Evolutionary conservation across 208 protist genomes (phyloP).

Genomic region (Trichomonas tenax): DNA sequence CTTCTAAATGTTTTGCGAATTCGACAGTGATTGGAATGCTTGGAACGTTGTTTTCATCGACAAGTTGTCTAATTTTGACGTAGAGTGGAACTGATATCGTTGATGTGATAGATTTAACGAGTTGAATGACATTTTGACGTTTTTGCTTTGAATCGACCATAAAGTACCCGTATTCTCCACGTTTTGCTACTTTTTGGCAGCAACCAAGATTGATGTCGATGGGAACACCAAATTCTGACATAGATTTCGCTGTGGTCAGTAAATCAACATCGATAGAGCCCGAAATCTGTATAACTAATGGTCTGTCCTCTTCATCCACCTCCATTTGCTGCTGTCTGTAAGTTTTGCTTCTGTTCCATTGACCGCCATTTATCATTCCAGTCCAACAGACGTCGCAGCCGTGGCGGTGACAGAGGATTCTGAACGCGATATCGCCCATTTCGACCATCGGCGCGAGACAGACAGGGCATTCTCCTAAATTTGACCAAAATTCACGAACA

Average conservation of each 20-base stretch:
- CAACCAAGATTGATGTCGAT: background rate
- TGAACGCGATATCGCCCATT: background rate
- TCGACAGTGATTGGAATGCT: background rate
- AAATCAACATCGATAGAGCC: background rate
- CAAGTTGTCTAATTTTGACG: background rate
- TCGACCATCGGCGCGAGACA: constrained; percentile 1
- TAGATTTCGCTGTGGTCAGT: background rate
- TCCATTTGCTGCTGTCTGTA: background rate
- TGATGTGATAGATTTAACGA: background rate
- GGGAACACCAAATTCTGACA: background rate
- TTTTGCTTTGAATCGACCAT: background rate
- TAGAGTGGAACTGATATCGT: background rate
- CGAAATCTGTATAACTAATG: background rate
- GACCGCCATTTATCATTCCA: background rate
- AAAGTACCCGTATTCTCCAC: background rate
- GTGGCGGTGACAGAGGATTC: background rate
- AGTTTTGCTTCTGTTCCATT: constrained; percentile 11
- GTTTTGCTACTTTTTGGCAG: constrained; percentile 18
- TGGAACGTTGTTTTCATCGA: background rate
- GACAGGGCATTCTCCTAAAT: background rate
- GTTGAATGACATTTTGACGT: background rate
- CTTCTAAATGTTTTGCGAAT: constrained; percentile 12
- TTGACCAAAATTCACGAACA: background rate
- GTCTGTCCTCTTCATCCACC: background rate
- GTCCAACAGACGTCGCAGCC: background rate